Conservation (phyloP, 495 filamentous ascomycete species). For the Cudoniella acicularis region DNA sequence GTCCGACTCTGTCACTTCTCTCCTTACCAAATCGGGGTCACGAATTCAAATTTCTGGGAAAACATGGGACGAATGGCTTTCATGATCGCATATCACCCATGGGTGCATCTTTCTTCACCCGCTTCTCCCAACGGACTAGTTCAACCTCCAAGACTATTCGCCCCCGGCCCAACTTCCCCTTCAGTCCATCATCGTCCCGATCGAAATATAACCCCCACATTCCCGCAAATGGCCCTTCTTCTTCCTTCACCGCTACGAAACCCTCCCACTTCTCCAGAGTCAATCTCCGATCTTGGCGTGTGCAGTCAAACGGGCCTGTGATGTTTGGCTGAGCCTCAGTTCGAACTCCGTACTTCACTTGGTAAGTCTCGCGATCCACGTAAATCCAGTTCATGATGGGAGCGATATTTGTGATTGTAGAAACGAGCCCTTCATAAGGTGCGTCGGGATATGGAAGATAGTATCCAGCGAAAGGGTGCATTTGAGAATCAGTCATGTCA, state of each 20-base stretch:
- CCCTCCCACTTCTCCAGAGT: constrained; percentile 50
- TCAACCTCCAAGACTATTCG: constrained; percentile 35
- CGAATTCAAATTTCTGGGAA: not conserved
- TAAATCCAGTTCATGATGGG: constrained; percentile 63
- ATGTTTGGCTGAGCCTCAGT: constrained; percentile 39
- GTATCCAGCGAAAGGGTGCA: constrained; percentile 54
- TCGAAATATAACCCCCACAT: constrained; percentile 45
- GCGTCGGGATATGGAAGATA: constrained; percentile 56
- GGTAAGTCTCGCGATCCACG: constrained; percentile 47
- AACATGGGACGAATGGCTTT: not conserved
- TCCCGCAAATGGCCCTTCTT: constrained; percentile 21
- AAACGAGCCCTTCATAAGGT: constrained; percentile 51
- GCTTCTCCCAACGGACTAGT: constrained; percentile 35
- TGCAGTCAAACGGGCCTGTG: constrained; percentile 55
- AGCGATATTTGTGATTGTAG: constrained; percentile 51
- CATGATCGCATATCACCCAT: constrained; percentile 5
- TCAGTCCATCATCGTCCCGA: constrained; percentile 39
- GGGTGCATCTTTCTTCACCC: constrained; percentile 31
- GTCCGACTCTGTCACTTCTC: not conserved
- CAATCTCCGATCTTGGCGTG: constrained; percentile 46
- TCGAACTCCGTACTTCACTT: constrained; percentile 49
- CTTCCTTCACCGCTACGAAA: constrained; percentile 41
- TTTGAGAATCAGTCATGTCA: not conserved
- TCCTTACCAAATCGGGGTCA: not conserved
- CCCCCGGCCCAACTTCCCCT: constrained; percentile 31